phyloP scores from a whole-genome alignment of 1,284 basidiomycete species.

The Pisolithus thermaeus region DNA sequence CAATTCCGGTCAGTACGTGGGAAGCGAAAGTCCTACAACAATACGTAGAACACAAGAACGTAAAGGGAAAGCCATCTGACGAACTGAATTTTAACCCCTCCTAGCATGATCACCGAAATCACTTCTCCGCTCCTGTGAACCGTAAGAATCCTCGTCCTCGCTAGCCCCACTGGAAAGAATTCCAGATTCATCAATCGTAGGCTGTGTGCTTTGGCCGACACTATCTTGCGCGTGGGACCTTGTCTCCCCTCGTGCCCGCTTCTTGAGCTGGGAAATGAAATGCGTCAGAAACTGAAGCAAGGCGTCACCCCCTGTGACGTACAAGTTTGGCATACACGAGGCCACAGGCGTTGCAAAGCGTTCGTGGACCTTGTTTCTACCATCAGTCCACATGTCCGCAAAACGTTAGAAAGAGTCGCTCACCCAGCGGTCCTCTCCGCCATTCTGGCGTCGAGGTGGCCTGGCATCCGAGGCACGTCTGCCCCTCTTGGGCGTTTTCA shows the following conservation, averaged over 20 bases:
- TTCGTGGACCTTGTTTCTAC: conserved; percentile 42
- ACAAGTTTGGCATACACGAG: conserved; percentile 58
- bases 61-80: conserved; percentile 16
- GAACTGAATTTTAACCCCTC: conserved; percentile 22
- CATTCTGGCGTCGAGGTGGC: conserved; percentile 84
- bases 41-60: conserved; percentile 4
- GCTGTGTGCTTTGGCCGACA: conserved; percentile 27
- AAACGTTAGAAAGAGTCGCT: conserved; percentile 26
- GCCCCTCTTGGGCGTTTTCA: conserved; percentile 47
- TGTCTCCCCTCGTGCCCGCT: conserved; percentile 30
- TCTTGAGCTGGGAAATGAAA: conserved; percentile 28
- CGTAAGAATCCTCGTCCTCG: conserved; percentile 31
- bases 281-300: conserved; percentile 11
- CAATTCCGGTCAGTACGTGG: background rate
- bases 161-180: conserved; percentile 29
- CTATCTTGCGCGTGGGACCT: conserved; percentile 20
- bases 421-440: conserved; percentile 74
- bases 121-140: conserved; percentile 32
- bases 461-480: conserved; percentile 70
- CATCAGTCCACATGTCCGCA: conserved; percentile 18
- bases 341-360: conserved; percentile 54
- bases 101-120: conserved; percentile 30
- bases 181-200: conserved; percentile 21
- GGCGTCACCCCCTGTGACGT: conserved; percentile 24
- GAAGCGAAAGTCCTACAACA: background rate